Percentiles rank a stretch among this genome's conserved stretches.
Conservation (phyloP, 2,329 filamentous ascomycete species). For the Allantophomopsis lycopodina region DNA sequence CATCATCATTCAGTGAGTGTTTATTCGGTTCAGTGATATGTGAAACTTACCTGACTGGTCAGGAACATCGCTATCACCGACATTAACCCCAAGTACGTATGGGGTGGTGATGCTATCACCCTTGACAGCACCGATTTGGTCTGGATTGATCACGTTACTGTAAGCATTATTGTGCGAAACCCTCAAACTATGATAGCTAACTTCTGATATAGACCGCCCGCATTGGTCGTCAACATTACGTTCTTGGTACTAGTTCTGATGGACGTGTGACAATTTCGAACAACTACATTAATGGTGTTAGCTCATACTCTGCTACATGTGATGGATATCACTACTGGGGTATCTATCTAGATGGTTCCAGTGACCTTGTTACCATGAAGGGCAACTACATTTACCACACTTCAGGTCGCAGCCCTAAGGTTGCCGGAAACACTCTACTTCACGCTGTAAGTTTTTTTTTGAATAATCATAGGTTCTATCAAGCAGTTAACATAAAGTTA, state of each 20-base stretch:
- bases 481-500: conserved; percentile 3
- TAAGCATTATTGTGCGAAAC: no score
- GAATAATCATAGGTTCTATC: no score
- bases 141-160: conserved; percentile 24
- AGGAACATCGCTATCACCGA: conserved; percentile 4
- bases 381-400: conserved; percentile 30
- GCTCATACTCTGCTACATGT: conserved; percentile 28
- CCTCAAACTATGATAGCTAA: no score
- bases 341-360: conserved; percentile 24
- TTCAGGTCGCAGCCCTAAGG: conserved; percentile 28
- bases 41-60: no score
- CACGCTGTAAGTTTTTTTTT: conserved; percentile 13
- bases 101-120: conserved; percentile 23
- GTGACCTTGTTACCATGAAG: conserved; percentile 25
- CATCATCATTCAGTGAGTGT: conserved; percentile 14
- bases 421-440: conserved; percentile 17
- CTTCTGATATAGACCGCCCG: conserved; percentile 15
- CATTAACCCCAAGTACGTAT: conserved; percentile 22
- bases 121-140: conserved; percentile 19
- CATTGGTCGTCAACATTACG: conserved; percentile 29
- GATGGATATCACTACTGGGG: conserved; percentile 33
- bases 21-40: no score
- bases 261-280: conserved; percentile 31
- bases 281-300: conserved; percentile 27
- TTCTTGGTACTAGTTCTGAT: conserved; percentile 19